Conservation (phyloP, 257 asterid genomes). For the Solanum bulbocastanum region DNA sequence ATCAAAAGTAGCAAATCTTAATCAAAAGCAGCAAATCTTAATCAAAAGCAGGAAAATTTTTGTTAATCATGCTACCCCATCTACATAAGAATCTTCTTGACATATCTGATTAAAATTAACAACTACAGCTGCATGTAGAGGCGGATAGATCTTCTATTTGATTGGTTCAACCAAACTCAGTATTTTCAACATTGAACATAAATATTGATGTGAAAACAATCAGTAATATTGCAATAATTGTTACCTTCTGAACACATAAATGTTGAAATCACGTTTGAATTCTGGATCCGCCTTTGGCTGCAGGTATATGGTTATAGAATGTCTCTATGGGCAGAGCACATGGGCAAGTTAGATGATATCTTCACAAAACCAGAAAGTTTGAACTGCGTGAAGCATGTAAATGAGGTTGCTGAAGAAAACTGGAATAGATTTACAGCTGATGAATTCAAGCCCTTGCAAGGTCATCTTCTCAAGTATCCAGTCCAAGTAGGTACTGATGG, state of each 20-base stretch:
- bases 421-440: slow-evolving; percentile 49
- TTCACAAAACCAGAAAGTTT: slow-evolving; percentile 40
- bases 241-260: neutral
- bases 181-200: neutral
- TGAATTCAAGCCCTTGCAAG: slow-evolving; percentile 41
- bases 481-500: slow-evolving; percentile 34
- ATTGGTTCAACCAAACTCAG: neutral
- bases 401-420: slow-evolving; percentile 50
- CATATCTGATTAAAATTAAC: neutral
- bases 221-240: neutral
- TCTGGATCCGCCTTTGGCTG: neutral
- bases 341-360: slow-evolving; percentile 30
- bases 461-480: slow-evolving; percentile 72
- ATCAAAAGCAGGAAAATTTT: too few relatives aligned
- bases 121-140: neutral
- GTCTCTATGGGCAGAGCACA: slow-evolving; percentile 85
- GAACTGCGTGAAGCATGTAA: slow-evolving; percentile 41
- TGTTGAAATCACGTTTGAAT: neutral
- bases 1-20: neutral
- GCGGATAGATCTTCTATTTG: neutral
- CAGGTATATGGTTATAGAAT: slow-evolving; percentile 75
- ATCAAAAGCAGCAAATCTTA: neutral
- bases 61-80: neutral
- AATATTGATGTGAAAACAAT: neutral
- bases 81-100: neutral